These are phyloP conservation scores for Trichoderma erinaceum DNA, from an alignment of 495 filamentous ascomycete species.

Conservation along the genomic window DNA sequence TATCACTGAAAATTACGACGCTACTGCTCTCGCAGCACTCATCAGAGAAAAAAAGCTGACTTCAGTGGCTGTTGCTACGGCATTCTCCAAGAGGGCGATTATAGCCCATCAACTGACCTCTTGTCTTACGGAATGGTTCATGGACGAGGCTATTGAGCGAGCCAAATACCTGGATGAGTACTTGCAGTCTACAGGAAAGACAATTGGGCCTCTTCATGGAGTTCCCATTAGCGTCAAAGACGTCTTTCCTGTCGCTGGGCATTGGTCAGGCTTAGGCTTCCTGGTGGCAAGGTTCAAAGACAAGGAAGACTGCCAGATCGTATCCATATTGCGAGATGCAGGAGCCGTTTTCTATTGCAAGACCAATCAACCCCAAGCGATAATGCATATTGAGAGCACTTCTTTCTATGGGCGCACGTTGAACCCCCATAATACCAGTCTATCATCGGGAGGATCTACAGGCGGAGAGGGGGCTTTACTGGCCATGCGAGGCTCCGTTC, in stretches of 20 bases:
- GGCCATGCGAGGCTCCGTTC: slow-evolving; percentile 35
- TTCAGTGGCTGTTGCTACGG: slow-evolving; percentile 57
- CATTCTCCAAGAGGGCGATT: slow-evolving; percentile 55
- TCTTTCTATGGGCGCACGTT: slow-evolving; percentile 14
- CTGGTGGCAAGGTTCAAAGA: slow-evolving; percentile 27
- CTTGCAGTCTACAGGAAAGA: slow-evolving; percentile 56
- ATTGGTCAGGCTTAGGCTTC: slow-evolving; percentile 58
- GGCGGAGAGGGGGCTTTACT: slow-evolving; percentile 55
- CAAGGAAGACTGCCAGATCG: slow-evolving; percentile 21
- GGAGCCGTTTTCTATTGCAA: slow-evolving; percentile 48
- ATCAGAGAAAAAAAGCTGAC: slow-evolving; percentile 53
- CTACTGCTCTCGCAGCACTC: slow-evolving; percentile 35
- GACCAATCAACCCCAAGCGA: slow-evolving; percentile 52
- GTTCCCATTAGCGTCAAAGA: slow-evolving; percentile 51
- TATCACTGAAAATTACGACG: slow-evolving; percentile 48
- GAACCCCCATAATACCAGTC: slow-evolving; percentile 51
- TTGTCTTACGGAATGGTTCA: slow-evolving; percentile 52
- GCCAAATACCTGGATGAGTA: slow-evolving; percentile 55
- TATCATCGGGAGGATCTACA: slow-evolving; percentile 57
- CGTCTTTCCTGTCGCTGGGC: slow-evolving; percentile 67
- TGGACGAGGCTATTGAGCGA: slow-evolving; percentile 54
- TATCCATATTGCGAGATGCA: slow-evolving; percentile 39
- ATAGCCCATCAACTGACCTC: not conserved
- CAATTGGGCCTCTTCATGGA: slow-evolving; percentile 66
- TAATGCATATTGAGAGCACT: slow-evolving; percentile 35